phyloP scores from a whole-genome alignment of 1,284 basidiomycete species.

The Prillingera fragicola region DNA sequence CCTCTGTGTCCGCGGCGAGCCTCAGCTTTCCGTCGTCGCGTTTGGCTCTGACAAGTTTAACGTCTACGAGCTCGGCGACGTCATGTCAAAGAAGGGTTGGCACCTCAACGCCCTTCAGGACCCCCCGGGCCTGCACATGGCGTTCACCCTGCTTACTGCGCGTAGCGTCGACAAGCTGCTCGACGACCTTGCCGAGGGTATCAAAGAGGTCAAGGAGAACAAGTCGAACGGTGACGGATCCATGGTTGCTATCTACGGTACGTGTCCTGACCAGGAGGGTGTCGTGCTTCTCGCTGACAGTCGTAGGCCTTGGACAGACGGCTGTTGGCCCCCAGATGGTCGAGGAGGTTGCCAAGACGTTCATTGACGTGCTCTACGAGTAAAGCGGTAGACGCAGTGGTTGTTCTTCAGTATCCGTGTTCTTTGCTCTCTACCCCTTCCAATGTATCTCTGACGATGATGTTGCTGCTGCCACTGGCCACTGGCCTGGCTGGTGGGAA shows the following conservation, averaged over 20 bases:
- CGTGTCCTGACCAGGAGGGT: constrained; percentile 34
- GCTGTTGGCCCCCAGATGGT: constrained; percentile 84
- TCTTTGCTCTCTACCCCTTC: no score
- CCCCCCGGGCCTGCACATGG: constrained; percentile 85
- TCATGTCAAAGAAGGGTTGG: constrained; percentile 79
- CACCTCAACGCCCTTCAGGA: constrained; percentile 78
- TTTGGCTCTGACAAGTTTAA: constrained; percentile 60
- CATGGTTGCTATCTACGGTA: constrained; percentile 84
- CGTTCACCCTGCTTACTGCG: constrained; percentile 69
- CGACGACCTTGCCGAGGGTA: constrained; percentile 62
- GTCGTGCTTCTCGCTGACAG: background rate
- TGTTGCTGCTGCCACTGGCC: no score
- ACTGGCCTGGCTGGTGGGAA: no score
- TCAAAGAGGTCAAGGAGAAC: constrained; percentile 71
- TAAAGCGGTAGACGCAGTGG: constrained; percentile 15
- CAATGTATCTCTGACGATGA: no score
- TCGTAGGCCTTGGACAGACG: constrained; percentile 74
- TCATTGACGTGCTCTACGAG: constrained; percentile 77
- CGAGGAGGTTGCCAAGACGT: constrained; percentile 70
- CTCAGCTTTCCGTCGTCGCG: constrained; percentile 83
- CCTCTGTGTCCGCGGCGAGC: constrained; percentile 79
- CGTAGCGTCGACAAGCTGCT: constrained; percentile 44
- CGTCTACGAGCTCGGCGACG: constrained; percentile 82
- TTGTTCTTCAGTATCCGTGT: no score
- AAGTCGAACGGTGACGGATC: constrained; percentile 54